These are phyloP conservation scores for Amesomyces nigricolor DNA, from an alignment of 2,329 filamentous ascomycete species.

Conservation along the genomic window DNA sequence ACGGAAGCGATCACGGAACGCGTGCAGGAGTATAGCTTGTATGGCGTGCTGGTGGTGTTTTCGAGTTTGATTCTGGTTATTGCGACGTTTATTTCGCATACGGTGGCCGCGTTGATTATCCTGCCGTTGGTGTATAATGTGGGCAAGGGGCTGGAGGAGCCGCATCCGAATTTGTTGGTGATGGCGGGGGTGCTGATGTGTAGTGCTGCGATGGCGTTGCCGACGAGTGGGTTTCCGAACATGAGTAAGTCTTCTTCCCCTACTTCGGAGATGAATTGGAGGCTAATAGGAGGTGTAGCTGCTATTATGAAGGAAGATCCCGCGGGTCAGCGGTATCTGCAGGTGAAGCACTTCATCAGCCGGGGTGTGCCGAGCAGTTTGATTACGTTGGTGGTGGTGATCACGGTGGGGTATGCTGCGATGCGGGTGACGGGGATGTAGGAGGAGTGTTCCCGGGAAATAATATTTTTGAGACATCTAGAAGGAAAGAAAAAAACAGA, in stretches of 20 bases:
- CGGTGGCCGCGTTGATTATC: slow-evolving; percentile 91
- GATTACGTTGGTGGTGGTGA: slow-evolving; percentile 72
- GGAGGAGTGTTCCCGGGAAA: too few species aligned
- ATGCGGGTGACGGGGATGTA: slow-evolving; percentile 60
- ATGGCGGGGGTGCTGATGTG: slow-evolving; percentile 97
- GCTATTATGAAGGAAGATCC: slow-evolving; percentile 99
- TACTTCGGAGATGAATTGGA: too few species aligned
- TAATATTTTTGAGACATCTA: too few species aligned
- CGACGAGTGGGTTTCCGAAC: slow-evolving; percentile 94
- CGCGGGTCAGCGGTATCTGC: slow-evolving; percentile 84
- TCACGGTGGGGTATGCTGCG: slow-evolving; percentile 84
- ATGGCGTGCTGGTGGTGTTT: slow-evolving; percentile 82
- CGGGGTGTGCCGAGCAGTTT: slow-evolving; percentile 85
- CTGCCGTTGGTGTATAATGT: slow-evolving; percentile 85
- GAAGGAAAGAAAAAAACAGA: too few species aligned
- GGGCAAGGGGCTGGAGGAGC: slow-evolving; percentile 76
- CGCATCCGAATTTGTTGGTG: slow-evolving; percentile 88
- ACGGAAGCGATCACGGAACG: slow-evolving; percentile 67
- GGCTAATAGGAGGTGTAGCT: slow-evolving; percentile 38
- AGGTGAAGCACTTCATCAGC: slow-evolving; percentile 91
- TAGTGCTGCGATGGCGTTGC: slow-evolving; percentile 92
- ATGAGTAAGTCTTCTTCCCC: slow-evolving; percentile 74
- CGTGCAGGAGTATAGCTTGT: slow-evolving; percentile 75
- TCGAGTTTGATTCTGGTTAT: slow-evolving; percentile 79
- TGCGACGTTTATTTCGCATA: slow-evolving; percentile 96